A percentile compares a stretch with the other conserved stretches of the same genome.
Evolutionary conservation across 2,329 filamentous ascomycete genomes (phyloP).

Genomic region (Penicillium sp.): DNA sequence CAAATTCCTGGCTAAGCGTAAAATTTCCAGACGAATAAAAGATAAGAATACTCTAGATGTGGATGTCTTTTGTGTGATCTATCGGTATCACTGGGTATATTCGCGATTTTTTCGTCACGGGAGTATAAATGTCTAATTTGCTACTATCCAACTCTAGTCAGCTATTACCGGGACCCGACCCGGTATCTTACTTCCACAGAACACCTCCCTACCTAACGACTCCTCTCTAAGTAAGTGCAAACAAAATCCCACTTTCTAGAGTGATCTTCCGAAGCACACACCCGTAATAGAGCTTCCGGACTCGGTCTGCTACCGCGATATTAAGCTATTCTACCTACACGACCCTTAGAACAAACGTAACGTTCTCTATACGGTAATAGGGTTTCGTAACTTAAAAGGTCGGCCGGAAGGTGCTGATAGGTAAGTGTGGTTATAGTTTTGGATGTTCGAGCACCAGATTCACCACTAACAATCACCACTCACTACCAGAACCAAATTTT

Average conservation of each 20-base stretch:
- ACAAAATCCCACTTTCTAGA: conserved; percentile 13
- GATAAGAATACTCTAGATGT: conserved; percentile 24
- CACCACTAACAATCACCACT: conserved; percentile 6
- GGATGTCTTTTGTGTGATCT: conserved; percentile 22
- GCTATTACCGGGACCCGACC: conserved; percentile 23
- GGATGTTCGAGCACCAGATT: conserved; percentile 2
- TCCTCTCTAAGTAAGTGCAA: conserved; percentile 17
- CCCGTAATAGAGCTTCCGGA: conserved; percentile 19
- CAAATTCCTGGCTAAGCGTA: conserved; percentile 11
- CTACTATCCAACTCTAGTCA: conserved; percentile 24
- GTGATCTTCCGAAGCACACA: conserved; percentile 25
- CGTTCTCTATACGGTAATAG: conserved; percentile 26
- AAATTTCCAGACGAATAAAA: conserved; percentile 20
- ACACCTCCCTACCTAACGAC: conserved; percentile 11
- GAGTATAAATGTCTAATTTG: conserved; percentile 24
- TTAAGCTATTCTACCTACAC: conserved; percentile 26
- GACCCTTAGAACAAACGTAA: conserved; percentile 23
- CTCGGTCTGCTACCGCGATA: conserved; percentile 25
- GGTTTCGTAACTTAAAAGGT: conserved; percentile 30
- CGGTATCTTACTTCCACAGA: conserved; percentile 23
- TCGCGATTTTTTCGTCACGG: conserved; percentile 21
- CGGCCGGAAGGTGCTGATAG: conserved; percentile 25
- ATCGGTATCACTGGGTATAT: conserved; percentile 26
- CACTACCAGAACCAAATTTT: conserved; percentile 27
- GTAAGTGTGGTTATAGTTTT: conserved; percentile 16